These are phyloP conservation scores for Tolypocladium pustulatum DNA, from an alignment of 2,329 filamentous ascomycete genomes.

Conservation along the genomic window DNA sequence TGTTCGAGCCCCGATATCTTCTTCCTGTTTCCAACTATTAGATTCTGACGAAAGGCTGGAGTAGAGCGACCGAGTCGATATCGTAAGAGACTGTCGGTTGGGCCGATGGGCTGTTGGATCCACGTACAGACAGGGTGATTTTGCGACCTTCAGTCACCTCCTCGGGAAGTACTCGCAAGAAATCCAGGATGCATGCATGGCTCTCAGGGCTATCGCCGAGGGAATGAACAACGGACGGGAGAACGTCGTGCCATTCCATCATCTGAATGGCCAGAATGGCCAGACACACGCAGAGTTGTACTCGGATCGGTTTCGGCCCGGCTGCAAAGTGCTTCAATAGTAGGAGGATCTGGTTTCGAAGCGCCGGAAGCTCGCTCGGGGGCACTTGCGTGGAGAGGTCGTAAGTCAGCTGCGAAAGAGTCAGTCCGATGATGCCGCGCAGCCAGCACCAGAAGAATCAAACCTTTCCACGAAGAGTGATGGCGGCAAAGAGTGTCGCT, in stretches of 20 bases:
- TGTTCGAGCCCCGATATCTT: slow-evolving; percentile 80
- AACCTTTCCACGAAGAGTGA: slow-evolving; percentile 96
- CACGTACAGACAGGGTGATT: slow-evolving; percentile 97
- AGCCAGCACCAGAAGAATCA: background rate
- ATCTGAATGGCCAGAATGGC: slow-evolving; percentile 94
- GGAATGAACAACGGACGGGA: slow-evolving; percentile 68
- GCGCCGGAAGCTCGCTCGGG: slow-evolving; percentile 57
- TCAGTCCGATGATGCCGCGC: background rate
- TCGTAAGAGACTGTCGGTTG: slow-evolving; percentile 19
- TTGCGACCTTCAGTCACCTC: slow-evolving; percentile 99
- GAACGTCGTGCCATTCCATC: slow-evolving; percentile 88
- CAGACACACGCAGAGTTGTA: slow-evolving; percentile 89
- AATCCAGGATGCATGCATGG: slow-evolving; percentile 85
- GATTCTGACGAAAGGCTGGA: slow-evolving; percentile 22
- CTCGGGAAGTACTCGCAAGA: slow-evolving; percentile 91
- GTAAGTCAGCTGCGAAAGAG: slow-evolving; percentile 68
- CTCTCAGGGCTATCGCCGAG: slow-evolving; percentile 68
- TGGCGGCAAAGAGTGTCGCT: slow-evolving; percentile 89
- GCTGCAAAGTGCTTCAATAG: slow-evolving; percentile 72
- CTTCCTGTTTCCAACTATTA: slow-evolving; percentile 62
- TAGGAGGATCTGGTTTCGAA: slow-evolving; percentile 75
- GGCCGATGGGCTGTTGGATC: slow-evolving; percentile 44
- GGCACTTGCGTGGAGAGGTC: slow-evolving; percentile 81
- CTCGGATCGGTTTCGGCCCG: slow-evolving; percentile 74
- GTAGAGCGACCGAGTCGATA: slow-evolving; percentile 23